Percentiles rank a stretch among this genome's conserved stretches.
Evolutionary conservation across 1,284 basidiomycete species (phyloP).

Genomic region (Ganoderma multipileum): DNA sequence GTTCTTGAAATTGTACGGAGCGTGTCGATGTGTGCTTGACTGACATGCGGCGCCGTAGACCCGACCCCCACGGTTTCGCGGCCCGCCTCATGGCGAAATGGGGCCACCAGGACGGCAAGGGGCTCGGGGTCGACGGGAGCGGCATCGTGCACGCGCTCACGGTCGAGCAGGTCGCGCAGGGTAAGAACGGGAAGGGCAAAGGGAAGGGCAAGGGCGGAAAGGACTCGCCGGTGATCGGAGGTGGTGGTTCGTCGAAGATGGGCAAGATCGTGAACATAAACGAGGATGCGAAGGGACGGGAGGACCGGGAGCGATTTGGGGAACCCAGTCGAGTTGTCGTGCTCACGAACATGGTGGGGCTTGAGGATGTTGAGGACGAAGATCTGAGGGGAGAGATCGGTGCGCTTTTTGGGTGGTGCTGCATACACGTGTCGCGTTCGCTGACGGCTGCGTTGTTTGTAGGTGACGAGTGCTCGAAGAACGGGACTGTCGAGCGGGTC

Average conservation of each 20-base stretch:
- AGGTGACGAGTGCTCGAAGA: constrained; percentile 91
- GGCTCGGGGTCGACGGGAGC: constrained; percentile 81
- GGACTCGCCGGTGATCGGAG: constrained; percentile 23
- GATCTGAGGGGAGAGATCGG: constrained; percentile 89
- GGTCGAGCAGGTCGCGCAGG: constrained; percentile 69
- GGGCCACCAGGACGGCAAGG: constrained; percentile 94
- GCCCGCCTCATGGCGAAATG: constrained; percentile 89
- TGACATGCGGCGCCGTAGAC: constrained; percentile 43
- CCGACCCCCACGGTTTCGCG: constrained; percentile 76
- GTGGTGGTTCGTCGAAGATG: constrained; percentile 54
- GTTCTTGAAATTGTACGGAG: constrained; percentile 6
- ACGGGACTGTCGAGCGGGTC: constrained; percentile 90
- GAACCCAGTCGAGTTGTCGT: constrained; percentile 90
- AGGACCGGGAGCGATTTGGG: constrained; percentile 82
- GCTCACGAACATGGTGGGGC: constrained; percentile 86
- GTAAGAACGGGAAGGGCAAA: constrained; percentile 46
- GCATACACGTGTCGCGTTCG: not conserved
- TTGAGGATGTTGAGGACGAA: constrained; percentile 84
- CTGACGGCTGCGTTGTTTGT: constrained; percentile 1
- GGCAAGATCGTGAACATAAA: constrained; percentile 90
- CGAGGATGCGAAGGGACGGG: constrained; percentile 74
- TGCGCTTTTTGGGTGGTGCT: constrained; percentile 42
- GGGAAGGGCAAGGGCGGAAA: constrained; percentile 38
- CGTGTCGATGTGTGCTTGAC: not conserved
- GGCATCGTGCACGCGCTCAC: constrained; percentile 90